These are phyloP conservation scores for Coemansia aciculifera DNA, from an alignment of 192 early-diverging fungal genomes.

Conservation along the genomic window DNA sequence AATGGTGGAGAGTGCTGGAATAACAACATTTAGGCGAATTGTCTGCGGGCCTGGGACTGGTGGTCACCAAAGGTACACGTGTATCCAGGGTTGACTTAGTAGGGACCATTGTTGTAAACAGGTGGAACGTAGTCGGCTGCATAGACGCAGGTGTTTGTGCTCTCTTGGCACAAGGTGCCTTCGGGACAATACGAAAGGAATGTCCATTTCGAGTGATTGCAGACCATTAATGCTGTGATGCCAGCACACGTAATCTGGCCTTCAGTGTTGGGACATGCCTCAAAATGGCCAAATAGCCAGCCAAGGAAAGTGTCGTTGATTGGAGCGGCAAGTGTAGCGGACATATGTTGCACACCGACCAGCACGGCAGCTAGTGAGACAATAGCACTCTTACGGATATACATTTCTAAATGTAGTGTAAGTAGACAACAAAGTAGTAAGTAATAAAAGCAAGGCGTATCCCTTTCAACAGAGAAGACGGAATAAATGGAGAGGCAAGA, in stretches of 20 bases:
- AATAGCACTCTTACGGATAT: background rate
- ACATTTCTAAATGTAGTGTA: background rate
- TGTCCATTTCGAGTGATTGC: background rate
- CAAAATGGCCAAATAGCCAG: background rate
- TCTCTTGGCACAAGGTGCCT: background rate
- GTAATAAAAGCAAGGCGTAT: no score
- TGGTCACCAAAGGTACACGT: no score
- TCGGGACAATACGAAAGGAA: constrained; percentile 7
- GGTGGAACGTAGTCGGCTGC: no score
- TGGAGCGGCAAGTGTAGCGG: background rate
- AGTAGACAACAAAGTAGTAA: no score
- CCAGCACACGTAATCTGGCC: background rate
- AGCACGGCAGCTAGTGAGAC: background rate
- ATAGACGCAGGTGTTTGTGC: background rate
- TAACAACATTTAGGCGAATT: no score
- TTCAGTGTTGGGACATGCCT: background rate
- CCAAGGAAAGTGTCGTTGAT: background rate
- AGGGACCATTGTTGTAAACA: no score
- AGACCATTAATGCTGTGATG: background rate
- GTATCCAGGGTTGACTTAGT: no score
- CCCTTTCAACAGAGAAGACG: no score
- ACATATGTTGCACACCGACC: background rate
- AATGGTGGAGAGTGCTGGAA: no score
- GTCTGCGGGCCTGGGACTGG: no score
- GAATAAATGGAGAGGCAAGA: no score